Base-by-base conservation (phyloP, 192 early-diverging fungal genomes). In the Coemansia sp. region DNA sequence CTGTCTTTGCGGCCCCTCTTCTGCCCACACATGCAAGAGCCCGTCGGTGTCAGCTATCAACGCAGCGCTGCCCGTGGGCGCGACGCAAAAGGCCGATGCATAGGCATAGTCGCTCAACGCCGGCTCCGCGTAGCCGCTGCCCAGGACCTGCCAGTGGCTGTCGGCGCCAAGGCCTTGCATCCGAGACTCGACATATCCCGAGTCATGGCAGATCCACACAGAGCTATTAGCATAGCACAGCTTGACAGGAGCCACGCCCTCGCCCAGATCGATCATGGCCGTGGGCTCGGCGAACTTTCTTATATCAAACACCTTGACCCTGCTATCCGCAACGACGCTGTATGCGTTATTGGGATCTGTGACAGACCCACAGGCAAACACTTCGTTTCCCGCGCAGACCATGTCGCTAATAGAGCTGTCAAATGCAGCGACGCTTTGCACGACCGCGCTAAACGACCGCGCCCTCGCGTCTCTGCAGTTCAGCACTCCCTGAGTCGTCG, bases 41-140 rank as follows among this genome's bases (percentile, higher is more conserved):
- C 93, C 94, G 9, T 77, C 71, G 0, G 87, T 85, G 60, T 94
- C 90, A 2, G 91, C 91, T 58, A 97, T 83, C 14, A 86, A 86
- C 2, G 95, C 73, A 51, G 83, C 81, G 27, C 90, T 88, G 4
- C 90, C 93, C 7, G 93, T 86, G 25, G 85, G 84, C 1, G 93
- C 91, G 18, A 93, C 82, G 56, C 90, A 89, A 52, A 95, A 85
- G 9, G 86, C 78, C 53, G 87, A 91, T 59, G 90, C 71, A 60
- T 83, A 86, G 29, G 84, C 83, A 22, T 84, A 78, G 13, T 82
- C 76, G 64, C 83, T 65, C 62, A 87, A 62, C 74, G 49, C 64
- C 0, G 76, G 67, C 64, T 76, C 68, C 22, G 55, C 36, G 53
- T 46, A 66, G 1, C 49, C 27, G 36, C 42, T 20, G 23, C 61